Evolutionary conservation across 169 alveolate genomes (phyloP), one percentile per base, ranked within the genome.

Genomic region (Cryptosporidium tyzzeri): DNA sequence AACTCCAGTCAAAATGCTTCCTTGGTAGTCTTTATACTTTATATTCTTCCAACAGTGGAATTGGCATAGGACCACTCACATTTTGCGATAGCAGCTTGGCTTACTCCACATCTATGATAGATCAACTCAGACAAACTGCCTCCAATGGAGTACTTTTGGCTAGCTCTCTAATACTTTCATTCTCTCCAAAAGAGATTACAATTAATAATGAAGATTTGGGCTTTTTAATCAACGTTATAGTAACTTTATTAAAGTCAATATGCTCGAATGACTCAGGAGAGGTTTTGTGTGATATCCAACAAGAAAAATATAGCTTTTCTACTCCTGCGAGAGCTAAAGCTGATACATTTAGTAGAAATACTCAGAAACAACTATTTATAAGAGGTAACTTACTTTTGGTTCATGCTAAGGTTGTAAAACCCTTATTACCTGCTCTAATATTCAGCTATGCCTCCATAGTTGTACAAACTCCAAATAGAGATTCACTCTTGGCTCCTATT

Each of bases 81-180:
- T 33, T 39, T 21, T 80, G 89, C 37, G 89, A 80, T 45, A 80
- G 26, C 23, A 23, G 58, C 35, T 37, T 80, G 39, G 89, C 89
- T 39, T 80, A 80, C 51, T 80, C 89, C 23, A 14, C 80, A 41
- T 35, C 59, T 10, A 44, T 80, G 55, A 37, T 80, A 10, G 75
- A 80, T n/a, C 89, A 80, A 26, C 75, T 80, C 12, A 80, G 89
- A 29, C 89, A 80, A 45, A 80, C 89, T 18, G 61, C 89, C 33
- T 48, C 89, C 2, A 80, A 80, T 45, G 89, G 80, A 37, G 70
- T 80, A 10, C 68, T 80, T 16, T 37, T 80, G n/a, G 89, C 80
- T 8, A 59, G 89, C 62, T 80, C 73, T 8, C 26, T 80, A 44
- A 26, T 80, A 8, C 89, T 80, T 61, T 35, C 69, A 45, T 69